Percentiles rank a stretch among this genome's conserved stretches.
phyloP scores from a whole-genome alignment of 2,329 filamentous ascomycete genomes.

The Cladophialophora immunda region DNA sequence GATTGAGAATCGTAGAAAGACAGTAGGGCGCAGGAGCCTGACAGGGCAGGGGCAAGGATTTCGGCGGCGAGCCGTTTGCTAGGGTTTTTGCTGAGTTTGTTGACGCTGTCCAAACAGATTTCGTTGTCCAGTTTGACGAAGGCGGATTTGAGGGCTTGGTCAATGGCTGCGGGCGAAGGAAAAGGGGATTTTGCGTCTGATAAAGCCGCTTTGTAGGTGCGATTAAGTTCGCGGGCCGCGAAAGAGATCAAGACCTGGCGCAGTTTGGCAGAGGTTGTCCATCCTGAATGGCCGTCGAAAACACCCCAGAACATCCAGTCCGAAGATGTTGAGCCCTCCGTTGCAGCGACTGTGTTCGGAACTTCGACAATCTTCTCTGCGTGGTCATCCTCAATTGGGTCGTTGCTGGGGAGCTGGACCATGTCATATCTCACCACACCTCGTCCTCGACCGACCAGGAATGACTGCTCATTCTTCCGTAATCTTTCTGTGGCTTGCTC shows the following conservation, averaged over 20 bases:
- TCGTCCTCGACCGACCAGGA: slow-evolving; percentile 84
- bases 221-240: slow-evolving; percentile 90
- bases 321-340: slow-evolving; percentile 63
- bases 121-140: slow-evolving; percentile 91
- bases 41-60: slow-evolving; percentile 88
- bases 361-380: slow-evolving; percentile 97
- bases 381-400: slow-evolving; percentile 98
- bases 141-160: slow-evolving; percentile 89
- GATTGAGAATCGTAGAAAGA: slow-evolving; percentile 93
- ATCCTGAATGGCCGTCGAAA: slow-evolving; percentile 96
- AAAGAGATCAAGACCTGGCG: slow-evolving; percentile 91
- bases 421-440: slow-evolving; percentile 95
- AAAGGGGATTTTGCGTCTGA: slow-evolving; percentile 64
- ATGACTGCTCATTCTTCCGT: slow-evolving; percentile 89
- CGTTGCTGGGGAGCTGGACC: slow-evolving; percentile 93
- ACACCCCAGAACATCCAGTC: slow-evolving; percentile 99
- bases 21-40: slow-evolving; percentile 94
- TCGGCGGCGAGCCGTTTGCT: slow-evolving; percentile 92
- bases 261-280: slow-evolving; percentile 96
- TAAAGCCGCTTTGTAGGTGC: slow-evolving; percentile 80
- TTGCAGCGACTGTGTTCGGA: slow-evolving; percentile 66
- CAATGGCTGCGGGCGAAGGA: slow-evolving; percentile 81
- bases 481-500: slow-evolving; percentile 93
- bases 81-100: slow-evolving; percentile 87
- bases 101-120: slow-evolving; percentile 91